Percentiles rank a stretch among this genome's conserved stretches.
These are phyloP conservation scores for Carex scoparia DNA, from an alignment of 176 grass and related monocot genomes.

Conservation along the genomic window DNA sequence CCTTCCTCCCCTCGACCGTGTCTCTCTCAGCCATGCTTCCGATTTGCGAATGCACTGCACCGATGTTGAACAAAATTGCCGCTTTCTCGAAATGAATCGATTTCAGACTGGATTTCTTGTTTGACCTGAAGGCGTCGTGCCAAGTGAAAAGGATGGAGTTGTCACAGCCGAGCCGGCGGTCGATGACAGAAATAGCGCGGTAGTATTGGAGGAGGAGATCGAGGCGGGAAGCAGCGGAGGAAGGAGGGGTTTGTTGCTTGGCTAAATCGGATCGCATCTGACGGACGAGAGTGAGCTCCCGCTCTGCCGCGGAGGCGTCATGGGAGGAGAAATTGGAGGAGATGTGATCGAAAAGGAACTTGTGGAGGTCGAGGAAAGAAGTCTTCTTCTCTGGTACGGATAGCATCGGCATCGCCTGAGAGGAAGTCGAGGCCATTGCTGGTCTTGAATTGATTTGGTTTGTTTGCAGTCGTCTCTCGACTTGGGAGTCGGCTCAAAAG, in stretches of 20 bases:
- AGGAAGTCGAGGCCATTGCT: slow-evolving; percentile 27
- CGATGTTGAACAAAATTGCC: slow-evolving; percentile 61
- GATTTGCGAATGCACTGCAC: slow-evolving; percentile 49
- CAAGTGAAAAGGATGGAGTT: slow-evolving; percentile 56
- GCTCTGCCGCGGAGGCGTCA: slow-evolving; percentile 38
- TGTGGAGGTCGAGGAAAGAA: slow-evolving; percentile 45
- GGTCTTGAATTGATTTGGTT: background rate
- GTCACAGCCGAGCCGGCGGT: slow-evolving; percentile 48
- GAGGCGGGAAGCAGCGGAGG: slow-evolving; percentile 29
- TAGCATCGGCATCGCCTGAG: slow-evolving; percentile 41
- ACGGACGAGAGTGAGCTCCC: slow-evolving; percentile 22
- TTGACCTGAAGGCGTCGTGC: slow-evolving; percentile 64
- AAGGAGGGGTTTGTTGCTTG: background rate
- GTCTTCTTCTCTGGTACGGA: slow-evolving; percentile 79
- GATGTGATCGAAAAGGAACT: slow-evolving; percentile 54
- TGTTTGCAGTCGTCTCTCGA: background rate
- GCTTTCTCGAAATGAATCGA: slow-evolving; percentile 66
- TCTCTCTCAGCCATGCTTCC: slow-evolving; percentile 35
- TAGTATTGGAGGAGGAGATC: slow-evolving; percentile 50
- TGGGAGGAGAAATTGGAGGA: slow-evolving; percentile 37
- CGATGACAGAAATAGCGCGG: slow-evolving; percentile 44
- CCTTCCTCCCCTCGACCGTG: slow-evolving; percentile 41
- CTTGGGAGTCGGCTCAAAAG: background rate
- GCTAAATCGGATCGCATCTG: slow-evolving; percentile 34
- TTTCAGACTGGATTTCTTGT: slow-evolving; percentile 42